These are phyloP conservation scores for Arthroderma sp. DNA, from an alignment of 2,329 filamentous ascomycete genomes.

Conservation along the genomic window DNA sequence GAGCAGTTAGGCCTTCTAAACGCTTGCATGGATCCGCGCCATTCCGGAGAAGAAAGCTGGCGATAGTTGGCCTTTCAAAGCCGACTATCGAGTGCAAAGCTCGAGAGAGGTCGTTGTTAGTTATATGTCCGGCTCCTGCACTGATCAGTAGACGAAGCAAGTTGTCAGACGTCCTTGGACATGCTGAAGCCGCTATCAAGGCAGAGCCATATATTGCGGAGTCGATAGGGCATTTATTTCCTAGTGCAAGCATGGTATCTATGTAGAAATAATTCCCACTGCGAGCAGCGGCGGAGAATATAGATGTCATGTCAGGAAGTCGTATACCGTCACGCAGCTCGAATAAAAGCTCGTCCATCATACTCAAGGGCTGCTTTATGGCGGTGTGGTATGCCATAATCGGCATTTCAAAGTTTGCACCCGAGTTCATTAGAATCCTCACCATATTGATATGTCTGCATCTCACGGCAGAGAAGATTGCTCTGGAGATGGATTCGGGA, in stretches of 20 bases:
- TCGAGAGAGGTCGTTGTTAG: background rate
- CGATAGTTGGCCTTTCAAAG: background rate
- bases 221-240: background rate
- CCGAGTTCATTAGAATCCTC: background rate
- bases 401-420: background rate
- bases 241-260: background rate
- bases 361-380: background rate
- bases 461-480: background rate
- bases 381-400: background rate
- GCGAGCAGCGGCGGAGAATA: background rate
- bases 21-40: background rate
- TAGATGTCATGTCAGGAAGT: background rate
- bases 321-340: background rate
- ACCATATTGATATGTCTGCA: background rate
- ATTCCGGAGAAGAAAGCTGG: background rate
- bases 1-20: background rate
- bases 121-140: background rate
- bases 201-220: background rate
- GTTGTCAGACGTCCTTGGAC: background rate
- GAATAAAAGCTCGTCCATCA: background rate
- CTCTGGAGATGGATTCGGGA: background rate
- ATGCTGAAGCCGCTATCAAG: background rate
- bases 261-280: background rate
- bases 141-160: background rate
- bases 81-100: background rate